A percentile compares a stretch with the other conserved stretches of the same genome.
Conservation (phyloP, 306 rosid species). For the Cucurbita argyrosperma region DNA sequence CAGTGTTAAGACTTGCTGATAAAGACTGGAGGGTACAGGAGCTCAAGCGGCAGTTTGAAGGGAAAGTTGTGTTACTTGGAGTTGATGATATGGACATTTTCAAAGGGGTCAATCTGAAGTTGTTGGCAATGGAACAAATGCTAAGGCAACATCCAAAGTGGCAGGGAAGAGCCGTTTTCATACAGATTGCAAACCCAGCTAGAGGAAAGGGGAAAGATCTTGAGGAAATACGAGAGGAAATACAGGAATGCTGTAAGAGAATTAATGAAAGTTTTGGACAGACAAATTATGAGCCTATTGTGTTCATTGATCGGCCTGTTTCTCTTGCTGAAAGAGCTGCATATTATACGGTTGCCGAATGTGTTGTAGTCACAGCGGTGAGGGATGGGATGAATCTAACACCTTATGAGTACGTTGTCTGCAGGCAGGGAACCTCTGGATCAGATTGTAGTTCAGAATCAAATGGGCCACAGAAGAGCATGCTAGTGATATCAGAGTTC, state of each 20-base stretch:
- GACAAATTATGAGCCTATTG: constrained; percentile 34
- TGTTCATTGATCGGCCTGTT: constrained; percentile 35
- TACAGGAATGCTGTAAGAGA: constrained; percentile 24
- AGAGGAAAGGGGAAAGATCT: constrained; percentile 50
- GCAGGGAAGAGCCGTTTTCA: constrained; percentile 39
- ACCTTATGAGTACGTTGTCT: constrained; percentile 52
- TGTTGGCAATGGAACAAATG: constrained; percentile 54
- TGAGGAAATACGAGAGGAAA: constrained; percentile 42
- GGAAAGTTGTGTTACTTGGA: constrained; percentile 40
- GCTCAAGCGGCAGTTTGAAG: constrained; percentile 33
- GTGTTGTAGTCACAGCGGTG: constrained; percentile 49
- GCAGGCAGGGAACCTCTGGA: constrained; percentile 40
- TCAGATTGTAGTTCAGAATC: constrained; percentile 16
- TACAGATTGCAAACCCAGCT: constrained; percentile 52
- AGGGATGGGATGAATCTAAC: constrained; percentile 60
- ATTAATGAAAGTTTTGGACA: constrained; percentile 28
- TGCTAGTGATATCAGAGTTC: constrained; percentile 54
- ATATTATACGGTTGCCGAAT: constrained; percentile 36
- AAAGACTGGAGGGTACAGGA: constrained; percentile 44
- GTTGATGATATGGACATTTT: constrained; percentile 53
- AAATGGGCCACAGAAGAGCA: constrained; percentile 31
- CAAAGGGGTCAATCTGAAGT: constrained; percentile 44
- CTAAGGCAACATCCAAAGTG: constrained; percentile 40
- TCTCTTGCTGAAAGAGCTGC: constrained; percentile 40
- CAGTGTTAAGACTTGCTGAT: constrained; percentile 33